Conservation (phyloP, 2,329 filamentous ascomycete species). For the Elsinoe necatrix region DNA sequence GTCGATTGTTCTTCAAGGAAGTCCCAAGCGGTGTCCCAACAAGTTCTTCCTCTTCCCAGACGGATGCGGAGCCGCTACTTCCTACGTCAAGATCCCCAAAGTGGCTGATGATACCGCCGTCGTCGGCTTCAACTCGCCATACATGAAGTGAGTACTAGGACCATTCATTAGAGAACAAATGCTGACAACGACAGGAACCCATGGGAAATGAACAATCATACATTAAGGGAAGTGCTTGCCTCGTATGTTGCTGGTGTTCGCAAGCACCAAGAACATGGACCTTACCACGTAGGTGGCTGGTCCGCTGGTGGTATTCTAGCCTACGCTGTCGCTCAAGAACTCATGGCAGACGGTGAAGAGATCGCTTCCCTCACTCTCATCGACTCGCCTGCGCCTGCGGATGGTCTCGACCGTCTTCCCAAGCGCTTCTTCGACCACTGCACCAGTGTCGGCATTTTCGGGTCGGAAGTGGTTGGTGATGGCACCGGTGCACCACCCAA, state of each 20-base stretch:
- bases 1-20: conserved; percentile 40
- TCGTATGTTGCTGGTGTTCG: conserved; percentile 33
- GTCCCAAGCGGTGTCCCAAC: conserved; percentile 27
- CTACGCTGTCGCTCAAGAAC: conserved; percentile 18
- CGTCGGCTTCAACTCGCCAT: conserved; percentile 43
- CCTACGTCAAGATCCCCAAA: conserved; percentile 29
- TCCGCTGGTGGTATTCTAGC: conserved; percentile 22
- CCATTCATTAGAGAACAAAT: neutral
- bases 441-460: conserved; percentile 40
- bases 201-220: conserved; percentile 28
- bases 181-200: conserved; percentile 20
- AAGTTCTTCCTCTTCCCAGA: conserved; percentile 41
- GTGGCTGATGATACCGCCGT: conserved; percentile 41
- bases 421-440: conserved; percentile 43
- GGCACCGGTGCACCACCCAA: conserved; percentile 15
- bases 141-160: conserved; percentile 23
- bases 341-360: conserved; percentile 20
- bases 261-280: conserved; percentile 29
- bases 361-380: conserved; percentile 26
- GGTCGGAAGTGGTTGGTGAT: conserved; percentile 33
- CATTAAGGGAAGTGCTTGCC: conserved; percentile 31
- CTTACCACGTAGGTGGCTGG: conserved; percentile 31
- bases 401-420: conserved; percentile 54
- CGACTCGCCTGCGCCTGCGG: conserved; percentile 25
- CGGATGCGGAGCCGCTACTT: conserved; percentile 36